Conservation (phyloP, 192 early-diverging fungal species). For the Chytriomyces sp. region DNA sequence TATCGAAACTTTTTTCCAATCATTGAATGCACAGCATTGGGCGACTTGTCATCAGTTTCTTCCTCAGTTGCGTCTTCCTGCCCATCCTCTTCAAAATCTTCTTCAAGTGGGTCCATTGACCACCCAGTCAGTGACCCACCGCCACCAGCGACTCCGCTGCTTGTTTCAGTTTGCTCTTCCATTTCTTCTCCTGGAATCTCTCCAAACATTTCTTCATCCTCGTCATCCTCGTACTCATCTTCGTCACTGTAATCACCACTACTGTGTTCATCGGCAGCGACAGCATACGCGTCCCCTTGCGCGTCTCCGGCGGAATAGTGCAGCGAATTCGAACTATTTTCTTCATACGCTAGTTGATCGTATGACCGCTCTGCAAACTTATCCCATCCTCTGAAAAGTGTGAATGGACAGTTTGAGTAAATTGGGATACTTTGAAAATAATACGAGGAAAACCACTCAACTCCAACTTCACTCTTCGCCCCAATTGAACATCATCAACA, state of each 20-base stretch:
- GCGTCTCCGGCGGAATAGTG: background rate
- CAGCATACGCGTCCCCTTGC: background rate
- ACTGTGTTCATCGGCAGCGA: background rate
- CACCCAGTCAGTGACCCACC: background rate
- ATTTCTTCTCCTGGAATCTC: background rate
- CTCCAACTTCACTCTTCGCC: background rate
- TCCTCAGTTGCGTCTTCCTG: too few relatives aligned
- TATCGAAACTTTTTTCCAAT: too few relatives aligned
- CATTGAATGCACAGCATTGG: too few relatives aligned
- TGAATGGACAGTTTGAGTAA: background rate
- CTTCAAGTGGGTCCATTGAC: too few relatives aligned
- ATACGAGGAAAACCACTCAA: background rate
- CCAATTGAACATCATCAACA: slow-evolving; percentile 26
- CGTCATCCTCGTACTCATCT: slow-evolving; percentile 19
- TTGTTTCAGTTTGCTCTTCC: background rate
- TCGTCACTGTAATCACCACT: background rate
- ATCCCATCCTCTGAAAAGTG: slow-evolving; percentile 59
- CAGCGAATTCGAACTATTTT: slow-evolving; percentile 24
- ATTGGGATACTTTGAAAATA: background rate
- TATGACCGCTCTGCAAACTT: slow-evolving; percentile 66
- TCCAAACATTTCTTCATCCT: slow-evolving; percentile 9
- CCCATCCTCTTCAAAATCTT: too few relatives aligned
- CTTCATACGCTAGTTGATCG: slow-evolving; percentile 58
- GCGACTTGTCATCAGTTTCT: too few relatives aligned
- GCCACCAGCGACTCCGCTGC: background rate